Evolutionary conservation across 495 filamentous ascomycete genomes (phyloP).

Genomic region (Astrothelium subdiscretum): DNA sequence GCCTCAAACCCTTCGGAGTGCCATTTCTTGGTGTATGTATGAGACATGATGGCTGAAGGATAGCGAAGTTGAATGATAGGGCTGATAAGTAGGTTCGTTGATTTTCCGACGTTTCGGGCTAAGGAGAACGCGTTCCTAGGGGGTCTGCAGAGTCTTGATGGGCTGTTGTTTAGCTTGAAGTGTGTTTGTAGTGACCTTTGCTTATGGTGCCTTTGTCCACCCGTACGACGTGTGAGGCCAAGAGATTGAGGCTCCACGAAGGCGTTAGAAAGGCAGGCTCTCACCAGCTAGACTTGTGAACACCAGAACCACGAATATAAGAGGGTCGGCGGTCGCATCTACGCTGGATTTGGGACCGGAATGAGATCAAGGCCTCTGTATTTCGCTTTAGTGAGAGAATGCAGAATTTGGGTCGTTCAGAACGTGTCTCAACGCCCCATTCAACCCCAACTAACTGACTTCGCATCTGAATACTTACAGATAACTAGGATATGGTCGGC

Average conservation of each 20-base stretch:
- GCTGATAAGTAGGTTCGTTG: neutral
- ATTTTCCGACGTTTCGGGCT: neutral
- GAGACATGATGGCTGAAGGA: neutral
- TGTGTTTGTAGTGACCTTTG: too few relatives aligned
- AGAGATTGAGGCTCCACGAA: neutral
- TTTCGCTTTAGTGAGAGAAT: too few relatives aligned
- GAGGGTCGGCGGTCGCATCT: too few relatives aligned
- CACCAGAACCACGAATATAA: too few relatives aligned
- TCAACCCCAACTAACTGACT: neutral
- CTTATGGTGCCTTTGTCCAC: too few relatives aligned
- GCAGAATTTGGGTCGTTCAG: neutral
- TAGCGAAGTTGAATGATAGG: neutral
- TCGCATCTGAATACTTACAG: neutral
- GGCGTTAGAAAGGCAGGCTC: neutral
- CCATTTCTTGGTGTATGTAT: neutral
- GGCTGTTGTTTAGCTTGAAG: too few relatives aligned
- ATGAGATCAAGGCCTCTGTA: too few relatives aligned
- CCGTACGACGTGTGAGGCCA: too few relatives aligned
- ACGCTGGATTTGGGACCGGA: too few relatives aligned
- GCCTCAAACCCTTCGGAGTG: neutral
- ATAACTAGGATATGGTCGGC: neutral
- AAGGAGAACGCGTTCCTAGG: neutral
- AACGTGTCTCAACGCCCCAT: too few relatives aligned
- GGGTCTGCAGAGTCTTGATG: neutral
- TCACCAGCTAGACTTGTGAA: too few relatives aligned